phyloP scores from a whole-genome alignment of 805 yeast species.

The Starmerella stigmatis region DNA sequence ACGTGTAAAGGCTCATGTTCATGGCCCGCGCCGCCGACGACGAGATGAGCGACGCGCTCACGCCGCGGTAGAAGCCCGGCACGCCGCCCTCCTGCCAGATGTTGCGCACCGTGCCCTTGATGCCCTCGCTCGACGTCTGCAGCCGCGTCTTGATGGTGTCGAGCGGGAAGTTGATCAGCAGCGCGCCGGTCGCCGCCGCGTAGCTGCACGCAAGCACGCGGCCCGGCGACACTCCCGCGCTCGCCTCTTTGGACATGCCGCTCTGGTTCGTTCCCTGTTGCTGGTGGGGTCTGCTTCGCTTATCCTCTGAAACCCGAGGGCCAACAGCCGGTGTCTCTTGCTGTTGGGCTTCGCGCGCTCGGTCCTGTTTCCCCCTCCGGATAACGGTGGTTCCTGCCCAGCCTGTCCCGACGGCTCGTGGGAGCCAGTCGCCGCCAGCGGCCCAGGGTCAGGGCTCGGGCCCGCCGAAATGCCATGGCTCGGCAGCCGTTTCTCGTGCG shows the following conservation, averaged over 20 bases:
- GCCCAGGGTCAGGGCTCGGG: too few relatives aligned
- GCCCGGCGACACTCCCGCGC: constrained; percentile 8
- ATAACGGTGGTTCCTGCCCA: too few relatives aligned
- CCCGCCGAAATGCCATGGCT: too few relatives aligned
- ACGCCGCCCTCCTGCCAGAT: constrained; percentile 56
- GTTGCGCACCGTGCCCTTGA: constrained; percentile 45
- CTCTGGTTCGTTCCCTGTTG: too few relatives aligned
- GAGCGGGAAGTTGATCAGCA: constrained; percentile 60
- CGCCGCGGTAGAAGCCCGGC: constrained; percentile 63
- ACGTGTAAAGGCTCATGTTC: constrained; percentile 24
- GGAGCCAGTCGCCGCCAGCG: too few relatives aligned
- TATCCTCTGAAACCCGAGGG: too few relatives aligned
- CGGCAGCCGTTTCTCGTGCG: too few relatives aligned
- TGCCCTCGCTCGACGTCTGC: constrained; percentile 58
- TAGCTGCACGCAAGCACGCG: constrained; percentile 20
- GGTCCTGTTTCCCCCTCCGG: too few relatives aligned
- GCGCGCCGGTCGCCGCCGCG: constrained; percentile 24
- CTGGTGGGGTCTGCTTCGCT: too few relatives aligned
- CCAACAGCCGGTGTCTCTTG: too few relatives aligned
- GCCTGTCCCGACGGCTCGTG: too few relatives aligned
- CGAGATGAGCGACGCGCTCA: constrained; percentile 60
- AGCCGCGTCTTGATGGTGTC: constrained; percentile 81
- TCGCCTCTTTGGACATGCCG: constrained; percentile 5
- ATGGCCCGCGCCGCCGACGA: constrained; percentile 33
- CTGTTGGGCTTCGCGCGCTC: too few relatives aligned